Evolutionary conservation across 2,329 filamentous ascomycete species (phyloP), one percentile per base, ranked within the genome.

Genomic region (Parastagonospora avenae): DNA sequence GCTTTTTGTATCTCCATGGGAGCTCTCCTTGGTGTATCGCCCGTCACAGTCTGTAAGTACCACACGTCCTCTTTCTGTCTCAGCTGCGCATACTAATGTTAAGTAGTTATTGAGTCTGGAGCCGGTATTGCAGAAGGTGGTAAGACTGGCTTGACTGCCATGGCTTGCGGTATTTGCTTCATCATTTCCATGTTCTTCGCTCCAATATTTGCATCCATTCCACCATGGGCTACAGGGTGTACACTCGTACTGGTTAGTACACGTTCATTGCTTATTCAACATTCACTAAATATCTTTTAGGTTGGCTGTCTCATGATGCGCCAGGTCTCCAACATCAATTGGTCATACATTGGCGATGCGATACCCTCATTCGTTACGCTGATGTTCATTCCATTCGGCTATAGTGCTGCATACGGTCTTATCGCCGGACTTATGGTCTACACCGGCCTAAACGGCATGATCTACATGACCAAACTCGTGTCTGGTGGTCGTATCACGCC

Each of bases 171-270:
- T 3, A 46, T 93, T 41, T 93, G 90, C 77, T 96, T 96, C 78
- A 88, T 96, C 77, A 83, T 95, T 64, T 87, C 89, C 38, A 84
- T 96, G 60, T 95, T 95, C 80, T 95, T 95, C 68, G 90, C 91
- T 0, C 91, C 91, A 0, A 93, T 95, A 46, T 95, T 95, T 67
- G 91, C 91, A 5, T 93, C 89, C 0, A 94, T 95, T 46, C 91
- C 91, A 3, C 87, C 91, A 0, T 95, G 90, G 90, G 91, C 91
- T 2, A 96, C 91, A 0, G 91, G 91, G 42, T 92, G 88, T 70
- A 91, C 91, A 11, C 81, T 95, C 29, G 82, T 95, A 56, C 83
- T 95, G 33, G 90, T 95, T 61, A 61, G 68, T 52, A n/a, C 5
- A 35, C 11, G 27, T 8, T 9, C 4, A 24, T 24, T 3, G 19